A percentile compares a stretch with the other conserved stretches of the same genome.
These are phyloP conservation scores for Colletotrichum eleusines DNA, from an alignment of 2,329 filamentous ascomycete genomes.

Conservation along the genomic window DNA sequence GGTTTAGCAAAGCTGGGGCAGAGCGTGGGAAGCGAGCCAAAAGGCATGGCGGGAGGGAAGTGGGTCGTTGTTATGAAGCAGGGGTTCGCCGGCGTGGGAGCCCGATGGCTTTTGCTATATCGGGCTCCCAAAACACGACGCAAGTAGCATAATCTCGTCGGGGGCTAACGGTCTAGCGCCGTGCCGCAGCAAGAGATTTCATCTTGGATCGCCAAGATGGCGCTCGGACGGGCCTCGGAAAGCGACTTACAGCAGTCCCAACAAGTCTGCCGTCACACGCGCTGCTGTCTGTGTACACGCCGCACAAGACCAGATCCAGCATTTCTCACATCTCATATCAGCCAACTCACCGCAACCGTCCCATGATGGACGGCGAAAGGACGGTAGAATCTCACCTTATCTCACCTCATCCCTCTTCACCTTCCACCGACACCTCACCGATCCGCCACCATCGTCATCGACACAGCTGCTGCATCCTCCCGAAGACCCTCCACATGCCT, in stretches of 20 bases:
- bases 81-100: not conserved
- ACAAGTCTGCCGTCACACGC: too few species aligned
- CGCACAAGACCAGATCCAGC: not conserved
- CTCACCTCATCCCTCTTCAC: conserved; percentile 3
- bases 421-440: conserved; percentile 9
- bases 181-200: not conserved
- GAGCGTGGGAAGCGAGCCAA: too few species aligned
- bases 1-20: not conserved
- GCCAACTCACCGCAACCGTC: conserved; percentile 1
- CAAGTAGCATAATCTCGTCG: not conserved
- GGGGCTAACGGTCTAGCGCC: not conserved
- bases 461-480: not conserved
- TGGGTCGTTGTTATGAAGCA: not conserved
- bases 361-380: too few species aligned
- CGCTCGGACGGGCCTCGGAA: not conserved
- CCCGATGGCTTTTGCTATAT: conserved; percentile 16
- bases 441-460: not conserved
- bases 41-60: not conserved
- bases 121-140: conserved; percentile 3
- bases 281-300: not conserved
- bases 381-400: conserved; percentile 3
- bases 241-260: not conserved
- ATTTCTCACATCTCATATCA: not conserved
- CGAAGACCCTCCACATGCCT: too few species aligned
- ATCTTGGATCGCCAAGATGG: not conserved